phyloP scores from a whole-genome alignment of 495 filamentous ascomycete genomes.

The Penicillium steckii region DNA sequence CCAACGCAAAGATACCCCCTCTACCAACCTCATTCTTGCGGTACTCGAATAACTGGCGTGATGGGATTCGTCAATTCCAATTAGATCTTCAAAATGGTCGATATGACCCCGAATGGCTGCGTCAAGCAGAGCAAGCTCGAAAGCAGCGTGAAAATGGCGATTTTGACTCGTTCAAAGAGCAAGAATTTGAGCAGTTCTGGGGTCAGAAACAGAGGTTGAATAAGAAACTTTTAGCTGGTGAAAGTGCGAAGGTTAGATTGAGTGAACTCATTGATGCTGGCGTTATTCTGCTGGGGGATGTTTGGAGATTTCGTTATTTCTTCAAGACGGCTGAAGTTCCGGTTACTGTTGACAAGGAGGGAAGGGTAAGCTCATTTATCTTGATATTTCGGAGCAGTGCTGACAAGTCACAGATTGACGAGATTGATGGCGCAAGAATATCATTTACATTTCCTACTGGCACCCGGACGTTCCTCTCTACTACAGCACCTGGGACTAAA shows the following conservation, averaged over 20 bases:
- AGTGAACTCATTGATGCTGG: constrained; percentile 44
- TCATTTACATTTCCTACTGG: constrained; percentile 47
- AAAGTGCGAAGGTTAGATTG: constrained; percentile 50
- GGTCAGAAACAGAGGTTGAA: constrained; percentile 57
- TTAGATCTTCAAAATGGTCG: constrained; percentile 60
- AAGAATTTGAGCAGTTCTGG: constrained; percentile 69
- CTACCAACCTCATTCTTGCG: constrained; percentile 45
- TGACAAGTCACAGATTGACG: constrained; percentile 32
- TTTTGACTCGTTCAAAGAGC: constrained; percentile 67
- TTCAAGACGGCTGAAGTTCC: constrained; percentile 28
- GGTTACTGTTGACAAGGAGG: constrained; percentile 50
- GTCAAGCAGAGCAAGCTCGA: constrained; percentile 61
- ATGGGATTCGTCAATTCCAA: constrained; percentile 52
- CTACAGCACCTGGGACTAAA: not conserved
- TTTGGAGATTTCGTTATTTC: constrained; percentile 44
- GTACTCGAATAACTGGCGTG: constrained; percentile 51
- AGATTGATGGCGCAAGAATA: constrained; percentile 31
- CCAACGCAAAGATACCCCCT: constrained; percentile 35
- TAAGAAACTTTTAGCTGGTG: constrained; percentile 38
- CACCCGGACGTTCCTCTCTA: constrained; percentile 38
- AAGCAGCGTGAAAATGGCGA: constrained; percentile 60
- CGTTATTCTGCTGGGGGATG: constrained; percentile 49
- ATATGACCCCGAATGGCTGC: constrained; percentile 65
- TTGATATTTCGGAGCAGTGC: not conserved
- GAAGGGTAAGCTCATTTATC: constrained; percentile 31